A percentile compares a stretch with the other conserved stretches of the same genome.
These are phyloP conservation scores for Calendula officinalis DNA, from an alignment of 129 eudicot genomes.

Conservation along the genomic window DNA sequence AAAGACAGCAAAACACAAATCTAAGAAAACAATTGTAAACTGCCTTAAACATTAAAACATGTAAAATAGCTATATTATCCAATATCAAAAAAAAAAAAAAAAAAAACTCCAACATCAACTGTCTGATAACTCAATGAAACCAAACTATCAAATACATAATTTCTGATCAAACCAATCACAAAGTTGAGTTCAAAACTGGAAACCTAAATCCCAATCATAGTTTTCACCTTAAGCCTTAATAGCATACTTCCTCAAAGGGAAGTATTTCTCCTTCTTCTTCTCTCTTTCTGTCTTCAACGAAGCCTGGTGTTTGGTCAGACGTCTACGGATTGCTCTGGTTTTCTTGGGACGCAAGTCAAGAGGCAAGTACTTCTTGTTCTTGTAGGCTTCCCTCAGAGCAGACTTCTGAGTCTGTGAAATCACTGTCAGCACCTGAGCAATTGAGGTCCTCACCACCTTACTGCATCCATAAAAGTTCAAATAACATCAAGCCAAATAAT, in stretches of 20 bases:
- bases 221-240: conserved; percentile 47
- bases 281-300: conserved; percentile 66
- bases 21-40: conserved; percentile 12
- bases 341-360: conserved; percentile 63
- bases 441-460: conserved; percentile 52
- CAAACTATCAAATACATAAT: conserved; percentile 21
- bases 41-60: too few species aligned
- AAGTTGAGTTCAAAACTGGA: conserved; percentile 20
- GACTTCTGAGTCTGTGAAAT: conserved; percentile 64
- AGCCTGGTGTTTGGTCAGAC: conserved; percentile 70
- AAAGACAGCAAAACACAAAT: neutral
- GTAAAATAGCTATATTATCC: neutral
- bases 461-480: conserved; percentile 28
- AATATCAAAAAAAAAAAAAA: neutral
- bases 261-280: conserved; percentile 72
- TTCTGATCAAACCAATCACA: conserved; percentile 20
- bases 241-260: conserved; percentile 66
- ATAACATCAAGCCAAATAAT: neutral
- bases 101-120: neutral
- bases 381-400: conserved; percentile 65
- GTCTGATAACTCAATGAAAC: conserved; percentile 18
- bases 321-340: conserved; percentile 62
- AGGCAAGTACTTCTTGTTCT: conserved; percentile 66
- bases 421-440: conserved; percentile 63
- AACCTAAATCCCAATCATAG: conserved; percentile 13